These are phyloP conservation scores for Xylaria sp. DNA, from an alignment of 2,329 filamentous ascomycete species.

Conservation along the genomic window DNA sequence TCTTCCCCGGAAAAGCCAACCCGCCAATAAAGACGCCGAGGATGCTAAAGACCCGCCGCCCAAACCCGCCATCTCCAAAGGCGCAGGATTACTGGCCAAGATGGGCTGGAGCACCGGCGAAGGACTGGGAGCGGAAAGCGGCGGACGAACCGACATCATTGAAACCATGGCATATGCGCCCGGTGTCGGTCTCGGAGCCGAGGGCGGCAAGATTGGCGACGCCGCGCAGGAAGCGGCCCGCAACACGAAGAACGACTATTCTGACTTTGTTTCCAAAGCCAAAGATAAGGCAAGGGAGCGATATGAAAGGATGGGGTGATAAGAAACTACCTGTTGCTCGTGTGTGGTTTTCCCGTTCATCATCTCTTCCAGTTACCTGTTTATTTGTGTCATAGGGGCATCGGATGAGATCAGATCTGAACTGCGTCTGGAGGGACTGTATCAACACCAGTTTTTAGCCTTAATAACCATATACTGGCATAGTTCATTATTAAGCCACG, in stretches of 20 bases:
- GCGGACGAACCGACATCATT: slow-evolving; percentile 68
- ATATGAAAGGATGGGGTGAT: slow-evolving; percentile 60
- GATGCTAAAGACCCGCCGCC: slow-evolving; percentile 45
- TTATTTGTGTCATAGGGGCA: not conserved
- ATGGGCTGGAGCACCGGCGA: slow-evolving; percentile 73
- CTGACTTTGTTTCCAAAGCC: slow-evolving; percentile 67
- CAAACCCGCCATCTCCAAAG: slow-evolving; percentile 60
- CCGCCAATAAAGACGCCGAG: slow-evolving; percentile 44
- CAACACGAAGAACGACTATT: slow-evolving; percentile 64
- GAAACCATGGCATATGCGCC: slow-evolving; percentile 68
- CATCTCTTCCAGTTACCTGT: not conserved
- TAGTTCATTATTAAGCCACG: not conserved
- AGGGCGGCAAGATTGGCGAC: slow-evolving; percentile 72
- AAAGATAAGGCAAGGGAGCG: slow-evolving; percentile 71
- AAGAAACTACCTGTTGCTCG: not conserved
- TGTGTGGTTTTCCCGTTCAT: not conserved
- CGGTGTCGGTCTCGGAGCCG: slow-evolving; percentile 72
- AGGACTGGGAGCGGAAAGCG: slow-evolving; percentile 67
- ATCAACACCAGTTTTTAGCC: not conserved
- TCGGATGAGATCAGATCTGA: not conserved
- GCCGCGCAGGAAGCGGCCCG: slow-evolving; percentile 67
- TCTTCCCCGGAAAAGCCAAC: slow-evolving; percentile 36
- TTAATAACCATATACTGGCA: not conserved
- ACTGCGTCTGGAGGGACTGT: not conserved
- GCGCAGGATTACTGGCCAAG: slow-evolving; percentile 71